Conservation (phyloP, 805 yeast genomes). For the Cyberlindnera mycetangii region DNA sequence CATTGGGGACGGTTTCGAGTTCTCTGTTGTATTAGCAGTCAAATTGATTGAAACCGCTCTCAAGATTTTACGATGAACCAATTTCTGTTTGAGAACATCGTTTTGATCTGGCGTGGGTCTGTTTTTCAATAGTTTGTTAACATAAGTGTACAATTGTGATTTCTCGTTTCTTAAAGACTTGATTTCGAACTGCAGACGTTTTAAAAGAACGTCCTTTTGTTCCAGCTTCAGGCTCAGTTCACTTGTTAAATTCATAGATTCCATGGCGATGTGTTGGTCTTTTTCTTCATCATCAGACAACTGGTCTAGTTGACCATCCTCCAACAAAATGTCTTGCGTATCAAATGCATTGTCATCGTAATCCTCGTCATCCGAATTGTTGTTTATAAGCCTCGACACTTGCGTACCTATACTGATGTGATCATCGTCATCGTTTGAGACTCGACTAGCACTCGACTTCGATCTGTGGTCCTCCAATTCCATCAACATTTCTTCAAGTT, state of each 20-base stretch:
- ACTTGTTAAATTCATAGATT: conserved; percentile 7
- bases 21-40: neutral
- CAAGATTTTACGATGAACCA: conserved; percentile 26
- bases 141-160: conserved; percentile 24
- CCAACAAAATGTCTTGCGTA: conserved; percentile 1
- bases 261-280: neutral
- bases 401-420: neutral
- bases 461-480: conserved; percentile 10
- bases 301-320: conserved; percentile 1
- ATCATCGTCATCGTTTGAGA: neutral
- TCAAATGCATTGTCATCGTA: conserved; percentile 1
- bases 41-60: conserved; percentile 20
- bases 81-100: conserved; percentile 24
- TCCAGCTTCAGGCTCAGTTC: conserved; percentile 15
- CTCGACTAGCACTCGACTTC: neutral
- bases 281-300: conserved; percentile 8
- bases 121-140: conserved; percentile 25
- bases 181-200: conserved; percentile 20
- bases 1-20: neutral
- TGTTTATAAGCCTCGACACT: neutral
- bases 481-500: conserved; percentile 16
- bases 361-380: neutral
- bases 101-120: conserved; percentile 19
- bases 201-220: conserved; percentile 12
- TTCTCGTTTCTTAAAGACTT: conserved; percentile 25